These are phyloP conservation scores for Clonostachys chloroleuca DNA, from an alignment of 2,329 filamentous ascomycete genomes.

Conservation along the genomic window DNA sequence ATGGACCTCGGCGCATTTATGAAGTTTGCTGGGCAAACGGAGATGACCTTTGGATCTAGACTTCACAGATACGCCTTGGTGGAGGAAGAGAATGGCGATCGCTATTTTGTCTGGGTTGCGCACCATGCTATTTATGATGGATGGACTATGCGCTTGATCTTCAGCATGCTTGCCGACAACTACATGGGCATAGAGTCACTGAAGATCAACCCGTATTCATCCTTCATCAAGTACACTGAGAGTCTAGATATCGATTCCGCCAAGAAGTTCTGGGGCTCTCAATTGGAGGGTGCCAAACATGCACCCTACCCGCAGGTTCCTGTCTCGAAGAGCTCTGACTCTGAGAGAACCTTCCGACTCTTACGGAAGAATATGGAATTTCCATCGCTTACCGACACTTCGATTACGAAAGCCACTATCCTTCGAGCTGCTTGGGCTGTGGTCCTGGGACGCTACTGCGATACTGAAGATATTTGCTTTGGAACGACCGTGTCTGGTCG, in stretches of 20 bases:
- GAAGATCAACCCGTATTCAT: constrained; percentile 20
- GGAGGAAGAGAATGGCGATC: not conserved
- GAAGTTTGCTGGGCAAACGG: not conserved
- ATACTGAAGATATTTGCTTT: constrained; percentile 18
- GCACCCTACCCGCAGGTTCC: constrained; percentile 2
- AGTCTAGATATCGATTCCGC: constrained; percentile 12
- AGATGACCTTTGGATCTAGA: constrained; percentile 1
- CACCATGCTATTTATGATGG: constrained; percentile 20
- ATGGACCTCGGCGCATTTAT: not conserved
- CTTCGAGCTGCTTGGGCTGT: constrained; percentile 4
- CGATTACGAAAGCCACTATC: constrained; percentile 8
- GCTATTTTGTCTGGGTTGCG: constrained; percentile 12
- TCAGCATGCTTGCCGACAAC: not conserved
- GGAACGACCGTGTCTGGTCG: constrained; percentile 11
- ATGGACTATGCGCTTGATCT: constrained; percentile 9
- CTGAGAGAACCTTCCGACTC: not conserved
- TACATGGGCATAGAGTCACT: constrained; percentile 1
- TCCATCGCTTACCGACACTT: not conserved
- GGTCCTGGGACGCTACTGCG: constrained; percentile 18
- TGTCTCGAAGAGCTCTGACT: too few species aligned
- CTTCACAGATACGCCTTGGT: not conserved
- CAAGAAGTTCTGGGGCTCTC: not conserved
- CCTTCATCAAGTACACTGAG: constrained; percentile 34
- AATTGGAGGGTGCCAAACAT: constrained; percentile 2
- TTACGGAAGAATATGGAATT: not conserved